These are phyloP conservation scores for Pilobolus umbonatus DNA, from an alignment of 192 early-diverging fungal species.

Conservation along the genomic window DNA sequence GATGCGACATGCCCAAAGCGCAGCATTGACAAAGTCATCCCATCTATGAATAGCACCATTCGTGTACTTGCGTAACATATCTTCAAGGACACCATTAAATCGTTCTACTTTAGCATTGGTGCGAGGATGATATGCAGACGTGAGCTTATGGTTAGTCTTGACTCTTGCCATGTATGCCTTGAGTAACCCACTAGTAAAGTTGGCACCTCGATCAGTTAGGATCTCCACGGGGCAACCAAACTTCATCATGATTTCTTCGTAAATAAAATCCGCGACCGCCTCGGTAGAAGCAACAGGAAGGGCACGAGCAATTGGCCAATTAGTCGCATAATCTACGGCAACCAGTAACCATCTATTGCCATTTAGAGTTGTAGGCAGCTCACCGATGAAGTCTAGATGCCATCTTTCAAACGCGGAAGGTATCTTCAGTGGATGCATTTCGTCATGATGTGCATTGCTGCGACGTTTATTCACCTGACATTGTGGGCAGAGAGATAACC, in stretches of 20 bases:
- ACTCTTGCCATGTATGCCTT: not conserved
- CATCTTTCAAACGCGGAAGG: constrained; percentile 5
- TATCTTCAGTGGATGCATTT: constrained; percentile 2
- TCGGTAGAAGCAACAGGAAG: constrained; percentile 14
- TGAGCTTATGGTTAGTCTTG: constrained; percentile 6
- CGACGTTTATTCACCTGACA: not conserved
- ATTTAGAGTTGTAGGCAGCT: not conserved
- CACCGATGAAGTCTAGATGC: constrained; percentile 21
- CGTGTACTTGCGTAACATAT: constrained; percentile 16
- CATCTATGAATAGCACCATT: constrained; percentile 8
- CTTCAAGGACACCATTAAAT: constrained; percentile 13
- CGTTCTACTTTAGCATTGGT: constrained; percentile 22
- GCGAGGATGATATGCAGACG: constrained; percentile 18
- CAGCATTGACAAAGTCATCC: constrained; percentile 17
- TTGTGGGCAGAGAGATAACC: constrained; percentile 1
- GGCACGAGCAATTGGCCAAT: constrained; percentile 26
- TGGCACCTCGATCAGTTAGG: constrained; percentile 13
- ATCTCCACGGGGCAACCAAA: constrained; percentile 25
- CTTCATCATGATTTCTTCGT: constrained; percentile 22
- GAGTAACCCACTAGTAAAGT: constrained; percentile 11
- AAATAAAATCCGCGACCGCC: constrained; percentile 17
- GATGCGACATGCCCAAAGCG: constrained; percentile 9
- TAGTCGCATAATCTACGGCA: constrained; percentile 30
- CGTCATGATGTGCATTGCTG: not conserved
- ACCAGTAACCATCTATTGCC: constrained; percentile 23